Evolutionary conservation across 805 yeast genomes (phyloP).

Genomic region (Cyberlindnera mississippiensis): DNA sequence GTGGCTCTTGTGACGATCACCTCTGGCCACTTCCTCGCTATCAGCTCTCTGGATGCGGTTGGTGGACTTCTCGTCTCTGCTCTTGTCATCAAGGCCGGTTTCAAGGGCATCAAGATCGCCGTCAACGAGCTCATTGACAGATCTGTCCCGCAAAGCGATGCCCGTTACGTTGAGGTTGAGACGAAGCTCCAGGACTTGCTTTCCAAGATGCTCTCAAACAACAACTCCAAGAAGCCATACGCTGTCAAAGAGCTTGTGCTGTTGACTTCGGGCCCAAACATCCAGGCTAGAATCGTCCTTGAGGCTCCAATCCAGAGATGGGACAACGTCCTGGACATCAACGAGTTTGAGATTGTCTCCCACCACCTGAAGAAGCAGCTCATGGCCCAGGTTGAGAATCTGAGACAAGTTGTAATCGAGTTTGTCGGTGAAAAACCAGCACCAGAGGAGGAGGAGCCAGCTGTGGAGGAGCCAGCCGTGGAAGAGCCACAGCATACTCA

Average conservation of each 20-base stretch:
- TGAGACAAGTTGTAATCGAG: constrained; percentile 41
- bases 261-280: constrained; percentile 56
- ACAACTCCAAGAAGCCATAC: constrained; percentile 37
- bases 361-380: constrained; percentile 34
- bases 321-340: constrained; percentile 39
- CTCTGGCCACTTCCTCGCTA: constrained; percentile 71
- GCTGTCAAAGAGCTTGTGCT: constrained; percentile 41
- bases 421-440: constrained; percentile 34
- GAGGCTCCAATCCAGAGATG: constrained; percentile 43
- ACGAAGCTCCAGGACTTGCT: constrained; percentile 34
- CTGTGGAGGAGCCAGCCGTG: constrained; percentile 8
- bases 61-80: constrained; percentile 88
- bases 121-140: constrained; percentile 76
- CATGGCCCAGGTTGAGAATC: constrained; percentile 36
- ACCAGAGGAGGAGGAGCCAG: constrained; percentile 21
- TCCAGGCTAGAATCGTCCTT: constrained; percentile 32
- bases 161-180: constrained; percentile 42
- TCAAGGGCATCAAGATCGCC: constrained; percentile 64
- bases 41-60: constrained; percentile 84
- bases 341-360: constrained; percentile 40
- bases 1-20: constrained; percentile 89
- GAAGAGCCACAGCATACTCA: constrained; percentile 19
- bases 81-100: constrained; percentile 81
- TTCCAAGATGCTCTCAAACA: constrained; percentile 36
- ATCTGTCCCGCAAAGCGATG: constrained; percentile 50